Evolutionary conservation across 78 protist genomes (phyloP), one percentile per base, ranked within the genome.

Genomic region (Speleostelium caveatum): DNA sequence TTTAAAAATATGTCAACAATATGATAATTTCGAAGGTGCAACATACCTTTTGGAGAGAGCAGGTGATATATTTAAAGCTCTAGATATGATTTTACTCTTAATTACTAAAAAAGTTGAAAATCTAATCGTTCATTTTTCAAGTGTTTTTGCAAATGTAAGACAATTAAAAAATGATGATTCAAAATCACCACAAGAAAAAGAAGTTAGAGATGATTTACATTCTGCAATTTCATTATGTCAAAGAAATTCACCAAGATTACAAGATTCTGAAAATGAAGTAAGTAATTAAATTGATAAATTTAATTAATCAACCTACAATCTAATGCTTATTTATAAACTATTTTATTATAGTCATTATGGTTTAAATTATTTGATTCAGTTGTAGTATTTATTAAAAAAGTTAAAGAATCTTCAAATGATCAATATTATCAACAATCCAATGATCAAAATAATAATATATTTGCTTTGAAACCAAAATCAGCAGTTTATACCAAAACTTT

Each of bases 1-100:
- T 61, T 35, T 89, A 42, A 73, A 86, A 38, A 73, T 89, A 53
- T 89, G 94, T 75, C 87, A 89, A 75, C 87, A 89, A 85, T 85
- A 73, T 56, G 72, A 85, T 53, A 89, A 83, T 32, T 61, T 85
- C 21, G 94, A 89, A 55, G 94, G 92, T 83, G 65, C 89, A 26
- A 75, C 68, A n/a, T 89, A 67, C 75, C 22, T 89, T 8, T 85
- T 85, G 21, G 94, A 89, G 35, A 61, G 94, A 73, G 86, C 87
- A 22, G 94, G 94, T 56, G 94, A 89, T 85, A 76, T 89, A 16
- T 49, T 38, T 10, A 85, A 67, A 63, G 94, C 94, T 17, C 75
- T 86, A 51, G 93, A 86, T 19, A 74, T 86, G 93, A 32, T 86
- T 30, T 53, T 86, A 30, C 16, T 56, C 3, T 49, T 67, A 16